phyloP scores from a whole-genome alignment of 2,329 filamentous ascomycete species.

The Coniochaeta prunicola region DNA sequence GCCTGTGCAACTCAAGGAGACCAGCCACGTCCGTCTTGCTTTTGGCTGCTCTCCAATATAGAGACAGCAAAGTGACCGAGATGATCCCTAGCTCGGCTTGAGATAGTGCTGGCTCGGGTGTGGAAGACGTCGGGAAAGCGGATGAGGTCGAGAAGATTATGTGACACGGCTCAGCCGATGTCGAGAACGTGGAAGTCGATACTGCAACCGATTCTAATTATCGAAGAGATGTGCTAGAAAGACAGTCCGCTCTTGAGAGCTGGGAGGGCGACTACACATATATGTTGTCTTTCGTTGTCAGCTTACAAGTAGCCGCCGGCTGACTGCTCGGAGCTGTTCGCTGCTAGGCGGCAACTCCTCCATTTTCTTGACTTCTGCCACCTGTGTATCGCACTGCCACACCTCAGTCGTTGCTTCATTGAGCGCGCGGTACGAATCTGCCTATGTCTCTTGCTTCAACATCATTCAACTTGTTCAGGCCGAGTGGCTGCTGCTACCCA shows the following conservation, averaged over 20 bases:
- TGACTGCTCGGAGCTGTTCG: background rate
- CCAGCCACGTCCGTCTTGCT: background rate
- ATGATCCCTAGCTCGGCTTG: background rate
- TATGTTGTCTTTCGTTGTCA: background rate
- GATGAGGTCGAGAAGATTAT: background rate
- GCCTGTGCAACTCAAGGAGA: background rate
- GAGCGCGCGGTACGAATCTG: slow-evolving; percentile 1
- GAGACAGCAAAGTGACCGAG: background rate
- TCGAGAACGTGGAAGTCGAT: background rate
- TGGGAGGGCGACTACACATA: background rate
- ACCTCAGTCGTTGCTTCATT: background rate
- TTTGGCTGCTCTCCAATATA: background rate
- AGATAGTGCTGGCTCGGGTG: background rate
- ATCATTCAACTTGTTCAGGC: background rate
- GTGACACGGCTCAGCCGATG: background rate
- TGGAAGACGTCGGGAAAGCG: background rate
- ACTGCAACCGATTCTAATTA: background rate
- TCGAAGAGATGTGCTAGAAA: background rate
- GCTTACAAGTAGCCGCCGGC: background rate
- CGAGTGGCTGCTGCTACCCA: background rate
- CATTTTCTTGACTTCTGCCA: background rate
- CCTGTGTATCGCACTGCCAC: background rate
- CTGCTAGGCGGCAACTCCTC: background rate
- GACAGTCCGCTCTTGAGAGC: background rate
- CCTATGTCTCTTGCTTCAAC: background rate